A percentile compares a stretch with the other conserved stretches of the same genome.
Evolutionary conservation across 2,329 filamentous ascomycete species (phyloP).

Genomic region (Diaporthe aspalathi): DNA sequence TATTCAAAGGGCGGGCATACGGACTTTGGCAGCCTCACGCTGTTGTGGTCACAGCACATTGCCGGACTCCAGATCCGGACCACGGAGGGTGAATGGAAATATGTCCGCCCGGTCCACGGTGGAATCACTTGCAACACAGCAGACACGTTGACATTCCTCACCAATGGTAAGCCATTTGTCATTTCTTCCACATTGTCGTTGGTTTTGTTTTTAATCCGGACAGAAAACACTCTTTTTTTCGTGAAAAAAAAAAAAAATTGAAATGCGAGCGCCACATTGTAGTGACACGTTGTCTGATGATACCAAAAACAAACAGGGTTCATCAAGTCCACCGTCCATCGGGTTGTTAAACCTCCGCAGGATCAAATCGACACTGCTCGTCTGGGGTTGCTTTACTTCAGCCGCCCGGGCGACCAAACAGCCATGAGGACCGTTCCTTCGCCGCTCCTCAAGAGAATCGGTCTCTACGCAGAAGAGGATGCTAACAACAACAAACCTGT

Average conservation of each 20-base stretch:
- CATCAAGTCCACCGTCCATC: slow-evolving; percentile 8
- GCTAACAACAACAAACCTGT: slow-evolving; percentile 39
- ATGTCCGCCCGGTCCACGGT: neutral
- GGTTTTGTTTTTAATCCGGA: no score
- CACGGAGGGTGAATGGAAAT: neutral
- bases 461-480: neutral
- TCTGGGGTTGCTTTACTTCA: slow-evolving; percentile 7
- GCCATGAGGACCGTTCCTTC: neutral
- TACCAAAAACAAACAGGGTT: neutral
- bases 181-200: no score
- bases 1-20: slow-evolving; percentile 12
- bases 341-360: slow-evolving; percentile 4
- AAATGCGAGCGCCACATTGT: no score
- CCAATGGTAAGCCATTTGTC: neutral
- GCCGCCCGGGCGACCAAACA: neutral
- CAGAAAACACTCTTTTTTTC: no score
- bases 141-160: slow-evolving; percentile 14
- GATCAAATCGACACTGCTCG: slow-evolving; percentile 6
- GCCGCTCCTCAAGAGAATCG: neutral
- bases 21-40: slow-evolving; percentile 9
- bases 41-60: slow-evolving; percentile 1
- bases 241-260: no score
- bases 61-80: slow-evolving; percentile 4
- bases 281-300: neutral
- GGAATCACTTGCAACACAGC: slow-evolving; percentile 17